Base-by-base conservation (phyloP, 2,329 filamentous ascomycete species). In the Stachybotrys elegans region DNA sequence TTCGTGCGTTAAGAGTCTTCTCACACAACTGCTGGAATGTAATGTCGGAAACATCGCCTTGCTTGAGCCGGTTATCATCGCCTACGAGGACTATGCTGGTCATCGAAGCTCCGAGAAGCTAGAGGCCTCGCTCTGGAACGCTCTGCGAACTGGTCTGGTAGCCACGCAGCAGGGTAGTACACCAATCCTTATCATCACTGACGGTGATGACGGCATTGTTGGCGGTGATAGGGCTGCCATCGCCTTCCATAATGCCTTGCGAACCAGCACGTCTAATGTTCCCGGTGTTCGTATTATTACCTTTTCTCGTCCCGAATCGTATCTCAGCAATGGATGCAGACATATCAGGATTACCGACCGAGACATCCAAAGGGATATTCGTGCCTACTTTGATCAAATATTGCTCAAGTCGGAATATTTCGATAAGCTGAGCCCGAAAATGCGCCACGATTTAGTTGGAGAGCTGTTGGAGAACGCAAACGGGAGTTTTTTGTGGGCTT, bases 401-500 rank as follows among this genome's bases (percentile, higher is more conserved):
- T 41, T 57, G 0, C 47, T 49, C 14, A 43, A 43, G 36, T 53
- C 47, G 3, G 4, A 9, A 9, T 47, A 55, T 41, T 56, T 48
- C 25, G 31, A 23, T 3, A 44, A 59, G 22, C 44, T 60, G 2
- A 57, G 56, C 20, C 43, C 63, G 11, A 49, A 51, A 5, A 43
- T 43, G 4, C 47, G 47, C 3, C 56, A 62, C 43, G 54, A 63
- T 22, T 37, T 65, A 4, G 32, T 68, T 8, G 51, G 55, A 1
- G 54, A 57, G 7, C 48, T 69, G 4, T 51, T 59, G 2, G 47
- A 50, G 20, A 62, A 63, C 43, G 54, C 66, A 17, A 61, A 59
- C 40, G 59, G 62, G 1, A 65, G 55, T 13, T 68, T 69, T 45
- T 53, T 69, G 5, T 69, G 63, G 56, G 64, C 62, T 2, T 67